Conservation (phyloP, 345 rosid genomes). For the Lagerstroemia speciosa region DNA sequence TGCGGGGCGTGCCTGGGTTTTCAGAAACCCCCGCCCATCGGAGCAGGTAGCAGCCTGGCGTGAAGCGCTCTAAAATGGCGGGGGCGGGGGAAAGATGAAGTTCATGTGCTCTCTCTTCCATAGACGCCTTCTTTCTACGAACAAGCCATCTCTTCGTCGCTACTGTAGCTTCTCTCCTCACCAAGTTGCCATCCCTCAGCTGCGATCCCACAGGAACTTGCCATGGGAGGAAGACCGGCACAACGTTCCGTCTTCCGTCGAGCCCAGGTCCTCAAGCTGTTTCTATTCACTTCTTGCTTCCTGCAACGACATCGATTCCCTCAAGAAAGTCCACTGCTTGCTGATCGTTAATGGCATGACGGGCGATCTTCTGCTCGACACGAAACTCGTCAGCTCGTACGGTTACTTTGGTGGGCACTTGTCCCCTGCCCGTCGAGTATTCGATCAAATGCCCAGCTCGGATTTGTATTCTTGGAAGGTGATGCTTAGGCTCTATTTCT, state of each 20-base stretch:
- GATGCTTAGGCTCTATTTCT: conserved; percentile 61
- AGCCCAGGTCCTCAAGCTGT: conserved; percentile 18
- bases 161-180: not conserved
- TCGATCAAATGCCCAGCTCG: conserved; percentile 56
- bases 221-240: not conserved
- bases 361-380: conserved; percentile 32
- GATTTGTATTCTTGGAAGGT: conserved; percentile 63
- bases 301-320: conserved; percentile 35
- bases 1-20: too few species aligned
- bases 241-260: not conserved
- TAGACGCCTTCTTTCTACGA: conserved; percentile 3
- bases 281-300: conserved; percentile 32
- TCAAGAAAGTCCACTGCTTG: conserved; percentile 36
- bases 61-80: too few species aligned
- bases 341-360: conserved; percentile 38
- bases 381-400: conserved; percentile 55
- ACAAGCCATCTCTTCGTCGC: not conserved
- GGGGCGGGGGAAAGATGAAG: conserved; percentile 2
- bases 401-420: conserved; percentile 50
- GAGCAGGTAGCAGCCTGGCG: too few species aligned
- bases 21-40: too few species aligned
- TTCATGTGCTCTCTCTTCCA: not conserved
- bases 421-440: conserved; percentile 51
- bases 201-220: not conserved
- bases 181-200: not conserved